These are phyloP conservation scores for Pyricularia pennisetigena DNA, from an alignment of 2,329 filamentous ascomycete genomes.

Conservation along the genomic window DNA sequence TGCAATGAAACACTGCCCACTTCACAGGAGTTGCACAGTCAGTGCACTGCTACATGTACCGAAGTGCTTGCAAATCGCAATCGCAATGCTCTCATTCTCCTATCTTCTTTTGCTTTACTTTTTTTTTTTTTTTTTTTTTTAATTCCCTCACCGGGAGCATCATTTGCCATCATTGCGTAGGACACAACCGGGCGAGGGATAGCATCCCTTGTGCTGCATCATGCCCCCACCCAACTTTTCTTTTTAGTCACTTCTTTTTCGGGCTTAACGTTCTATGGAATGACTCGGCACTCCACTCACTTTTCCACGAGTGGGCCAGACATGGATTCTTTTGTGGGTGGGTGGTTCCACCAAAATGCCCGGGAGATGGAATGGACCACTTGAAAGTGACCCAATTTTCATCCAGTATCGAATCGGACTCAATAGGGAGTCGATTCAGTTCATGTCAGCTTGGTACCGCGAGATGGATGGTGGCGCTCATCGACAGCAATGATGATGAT, in stretches of 20 bases:
- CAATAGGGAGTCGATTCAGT: neutral
- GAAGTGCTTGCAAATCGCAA: neutral
- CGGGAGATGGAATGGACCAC: conserved; percentile 1
- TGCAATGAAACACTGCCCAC: neutral
- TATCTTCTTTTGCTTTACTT: neutral
- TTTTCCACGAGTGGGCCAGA: neutral
- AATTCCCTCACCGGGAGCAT: neutral
- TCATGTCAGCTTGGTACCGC: neutral
- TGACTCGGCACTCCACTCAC: neutral
- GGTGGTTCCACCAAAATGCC: neutral
- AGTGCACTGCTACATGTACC: neutral
- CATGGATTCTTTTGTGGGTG: neutral
- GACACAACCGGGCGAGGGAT: neutral
- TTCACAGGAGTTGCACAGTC: neutral
- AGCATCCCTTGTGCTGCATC: neutral
- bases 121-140: neutral
- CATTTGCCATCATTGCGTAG: neutral
- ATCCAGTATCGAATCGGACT: neutral
- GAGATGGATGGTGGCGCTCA: neutral
- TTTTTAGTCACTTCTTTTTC: neutral
- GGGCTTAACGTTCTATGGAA: neutral
- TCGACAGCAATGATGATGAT: neutral
- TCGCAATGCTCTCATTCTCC: too few relatives aligned
- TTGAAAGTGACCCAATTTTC: neutral
- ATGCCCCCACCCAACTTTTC: neutral